Conservation (phyloP, 192 early-diverging fungal species). For the Linnemannia elongata region DNA sequence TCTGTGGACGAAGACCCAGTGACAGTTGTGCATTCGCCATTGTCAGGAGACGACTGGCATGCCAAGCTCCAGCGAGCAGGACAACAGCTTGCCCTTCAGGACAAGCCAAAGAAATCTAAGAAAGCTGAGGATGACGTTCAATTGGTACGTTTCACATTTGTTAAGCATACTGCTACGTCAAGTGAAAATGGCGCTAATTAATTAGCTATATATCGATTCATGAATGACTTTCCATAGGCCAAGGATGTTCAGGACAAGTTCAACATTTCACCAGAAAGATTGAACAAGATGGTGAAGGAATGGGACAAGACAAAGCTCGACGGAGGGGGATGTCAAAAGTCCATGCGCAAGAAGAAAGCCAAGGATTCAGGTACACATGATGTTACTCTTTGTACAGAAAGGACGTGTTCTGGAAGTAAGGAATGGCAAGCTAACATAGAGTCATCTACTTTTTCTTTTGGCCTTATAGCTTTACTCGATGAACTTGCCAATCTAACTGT, state of each 20-base stretch:
- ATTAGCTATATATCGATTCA: neutral
- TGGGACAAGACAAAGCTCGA: slow-evolving; percentile 52
- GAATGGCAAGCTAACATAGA: neutral
- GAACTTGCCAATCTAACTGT: slow-evolving; percentile 33
- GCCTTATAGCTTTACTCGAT: slow-evolving; percentile 15
- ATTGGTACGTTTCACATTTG: slow-evolving; percentile 39
- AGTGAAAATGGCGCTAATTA: neutral
- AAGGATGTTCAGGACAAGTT: slow-evolving; percentile 67
- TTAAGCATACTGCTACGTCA: neutral
- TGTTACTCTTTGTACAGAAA: neutral
- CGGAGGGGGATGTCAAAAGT: slow-evolving; percentile 11
- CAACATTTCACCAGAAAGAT: slow-evolving; percentile 62
- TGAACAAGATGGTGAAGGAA: slow-evolving; percentile 63
- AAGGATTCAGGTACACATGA: slow-evolving; percentile 30
- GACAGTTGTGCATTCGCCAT: slow-evolving; percentile 43
- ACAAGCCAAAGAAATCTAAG: slow-evolving; percentile 14
- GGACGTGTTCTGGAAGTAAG: neutral
- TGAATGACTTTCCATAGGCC: slow-evolving; percentile 33
- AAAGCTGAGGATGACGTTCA: slow-evolving; percentile 59
- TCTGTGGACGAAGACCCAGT: slow-evolving; percentile 28
- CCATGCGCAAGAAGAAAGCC: slow-evolving; percentile 42
- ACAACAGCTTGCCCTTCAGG: slow-evolving; percentile 16
- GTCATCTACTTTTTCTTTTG: neutral
- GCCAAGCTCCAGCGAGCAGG: slow-evolving; percentile 37
- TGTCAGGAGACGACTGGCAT: slow-evolving; percentile 40